Evolutionary conservation across 352 stramenopile genomes (phyloP).

Genomic region (Phytophthora fragariae): DNA sequence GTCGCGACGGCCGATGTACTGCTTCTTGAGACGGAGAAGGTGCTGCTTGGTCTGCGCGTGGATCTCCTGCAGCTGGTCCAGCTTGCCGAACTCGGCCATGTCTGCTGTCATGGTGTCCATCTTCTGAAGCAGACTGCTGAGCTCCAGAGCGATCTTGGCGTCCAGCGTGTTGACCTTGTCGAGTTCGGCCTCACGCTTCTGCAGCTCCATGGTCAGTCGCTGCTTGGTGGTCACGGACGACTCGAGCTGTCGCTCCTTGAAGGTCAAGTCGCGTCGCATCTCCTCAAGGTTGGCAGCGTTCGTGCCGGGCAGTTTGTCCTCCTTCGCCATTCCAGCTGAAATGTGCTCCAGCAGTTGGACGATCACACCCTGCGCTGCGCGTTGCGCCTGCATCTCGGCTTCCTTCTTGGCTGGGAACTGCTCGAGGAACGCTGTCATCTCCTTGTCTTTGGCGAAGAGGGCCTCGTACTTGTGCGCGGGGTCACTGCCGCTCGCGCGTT

Average conservation of each 20-base stretch:
- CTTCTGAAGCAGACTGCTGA: slow-evolving; percentile 83
- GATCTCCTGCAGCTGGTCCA: slow-evolving; percentile 86
- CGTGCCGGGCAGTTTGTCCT: slow-evolving; percentile 77
- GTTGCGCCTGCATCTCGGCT: slow-evolving; percentile 62
- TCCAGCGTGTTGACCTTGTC: slow-evolving; percentile 93
- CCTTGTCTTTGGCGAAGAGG: slow-evolving; percentile 90
- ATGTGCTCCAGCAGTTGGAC: slow-evolving; percentile 94
- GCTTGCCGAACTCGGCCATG: slow-evolving; percentile 90
- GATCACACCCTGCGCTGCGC: slow-evolving; percentile 78
- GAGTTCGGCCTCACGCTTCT: slow-evolving; percentile 89
- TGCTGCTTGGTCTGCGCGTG: slow-evolving; percentile 85
- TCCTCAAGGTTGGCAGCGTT: slow-evolving; percentile 80
- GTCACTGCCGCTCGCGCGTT: slow-evolving; percentile 72
- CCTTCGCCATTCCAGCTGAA: slow-evolving; percentile 64
- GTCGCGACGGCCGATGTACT: slow-evolving; percentile 87
- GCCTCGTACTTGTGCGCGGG: slow-evolving; percentile 89
- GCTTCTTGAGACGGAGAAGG: slow-evolving; percentile 73
- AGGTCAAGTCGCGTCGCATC: slow-evolving; percentile 89
- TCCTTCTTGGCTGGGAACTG: slow-evolving; percentile 80
- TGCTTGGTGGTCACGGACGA: slow-evolving; percentile 90
- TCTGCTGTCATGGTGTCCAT: slow-evolving; percentile 90
- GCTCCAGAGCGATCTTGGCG: slow-evolving; percentile 86
- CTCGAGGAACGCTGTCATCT: slow-evolving; percentile 93
- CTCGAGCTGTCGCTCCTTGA: slow-evolving; percentile 95
- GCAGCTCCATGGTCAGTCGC: slow-evolving; percentile 84